Base-by-base conservation (phyloP, 177 flowering plant species). In the Vitis hybrid region DNA sequence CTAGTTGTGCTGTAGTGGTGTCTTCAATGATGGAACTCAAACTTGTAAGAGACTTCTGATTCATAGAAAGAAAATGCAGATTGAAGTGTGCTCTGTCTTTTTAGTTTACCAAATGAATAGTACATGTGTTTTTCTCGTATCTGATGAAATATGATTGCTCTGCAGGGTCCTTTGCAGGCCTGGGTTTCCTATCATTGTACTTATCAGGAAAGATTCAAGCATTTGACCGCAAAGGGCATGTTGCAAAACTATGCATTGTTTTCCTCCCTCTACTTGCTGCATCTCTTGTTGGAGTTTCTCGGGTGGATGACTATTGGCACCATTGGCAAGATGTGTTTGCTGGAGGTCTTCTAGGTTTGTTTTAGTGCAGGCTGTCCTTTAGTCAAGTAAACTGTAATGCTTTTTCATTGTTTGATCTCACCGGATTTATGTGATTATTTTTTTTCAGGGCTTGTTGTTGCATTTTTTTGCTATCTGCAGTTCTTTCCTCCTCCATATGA, bases 241-340 rank as follows among this genome's bases (percentile, higher is more conserved):
- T 90, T 13, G 89, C 91, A 15, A 92, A 90, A 69, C 78, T 90
- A 10, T 90, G 97, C 76, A 55, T 90, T 18, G 78, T 87, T 57
- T 69, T 92, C 63, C 83, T 89, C 67, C 97, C 97, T 56, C 77
- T 89, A 3, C 88, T 92, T 29, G 70, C 45, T 62, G 97, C 95
- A 65, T 71, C 85, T 66, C 84, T 90, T 56, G 88, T 90, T 70
- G 97, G 78, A 19, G 49, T 89, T 59, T 92, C 97, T 68, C 83
- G 97, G 22, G 94, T 92, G 50, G 89, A 89, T 75, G 97, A 90
- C 76, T 89, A 92, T 69, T 85, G 95, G 92, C 97, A 92, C 72
- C 92, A 90, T 68, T 92, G 95, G 97, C 86, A 90, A 72, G 97
- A 90, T 76, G 95, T 92, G 26, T 90, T 92, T 79, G 90, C 91